phyloP scores from a whole-genome alignment of 176 grass and related monocot species.

The Olyra latifolia region DNA sequence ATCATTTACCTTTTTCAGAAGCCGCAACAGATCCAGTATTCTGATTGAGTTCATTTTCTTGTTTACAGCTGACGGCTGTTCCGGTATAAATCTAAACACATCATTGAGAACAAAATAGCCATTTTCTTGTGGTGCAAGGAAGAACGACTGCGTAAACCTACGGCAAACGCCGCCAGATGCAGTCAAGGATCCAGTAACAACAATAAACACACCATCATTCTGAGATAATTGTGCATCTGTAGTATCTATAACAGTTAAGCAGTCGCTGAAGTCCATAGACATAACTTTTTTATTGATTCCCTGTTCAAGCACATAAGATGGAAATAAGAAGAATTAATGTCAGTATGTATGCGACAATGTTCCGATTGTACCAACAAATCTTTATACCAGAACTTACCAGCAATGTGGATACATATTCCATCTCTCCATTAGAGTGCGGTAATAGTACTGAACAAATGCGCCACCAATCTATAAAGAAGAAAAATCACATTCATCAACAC shows the following conservation, averaged over 20 bases:
- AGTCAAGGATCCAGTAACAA: slow-evolving; percentile 80
- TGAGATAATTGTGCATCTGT: slow-evolving; percentile 75
- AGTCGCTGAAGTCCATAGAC: slow-evolving; percentile 71
- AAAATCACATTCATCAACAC: not conserved
- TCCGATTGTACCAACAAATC: slow-evolving; percentile 3
- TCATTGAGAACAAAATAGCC: slow-evolving; percentile 95
- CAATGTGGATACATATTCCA: slow-evolving; percentile 63
- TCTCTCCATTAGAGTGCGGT: slow-evolving; percentile 59
- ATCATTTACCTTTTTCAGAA: slow-evolving; percentile 46
- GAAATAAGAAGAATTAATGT: not conserved
- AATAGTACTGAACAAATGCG: slow-evolving; percentile 92
- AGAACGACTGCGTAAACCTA: slow-evolving; percentile 84
- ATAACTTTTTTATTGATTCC: slow-evolving; percentile 75
- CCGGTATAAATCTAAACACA: slow-evolving; percentile 68
- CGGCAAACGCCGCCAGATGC: slow-evolving; percentile 44
- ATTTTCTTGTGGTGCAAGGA: slow-evolving; percentile 93
- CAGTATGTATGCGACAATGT: not conserved
- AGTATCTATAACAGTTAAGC: slow-evolving; percentile 81
- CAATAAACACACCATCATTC: slow-evolving; percentile 69
- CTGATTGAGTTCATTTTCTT: slow-evolving; percentile 42
- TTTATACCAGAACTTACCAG: slow-evolving; percentile 42
- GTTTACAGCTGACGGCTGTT: slow-evolving; percentile 42
- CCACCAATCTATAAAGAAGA: slow-evolving; percentile 59
- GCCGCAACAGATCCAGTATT: slow-evolving; percentile 32
- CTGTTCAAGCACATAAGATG: slow-evolving; percentile 41